A percentile compares a stretch with the other conserved stretches of the same genome.
Conservation (phyloP, 2,329 filamentous ascomycete species). For the Aureobasidium leucospermi region DNA sequence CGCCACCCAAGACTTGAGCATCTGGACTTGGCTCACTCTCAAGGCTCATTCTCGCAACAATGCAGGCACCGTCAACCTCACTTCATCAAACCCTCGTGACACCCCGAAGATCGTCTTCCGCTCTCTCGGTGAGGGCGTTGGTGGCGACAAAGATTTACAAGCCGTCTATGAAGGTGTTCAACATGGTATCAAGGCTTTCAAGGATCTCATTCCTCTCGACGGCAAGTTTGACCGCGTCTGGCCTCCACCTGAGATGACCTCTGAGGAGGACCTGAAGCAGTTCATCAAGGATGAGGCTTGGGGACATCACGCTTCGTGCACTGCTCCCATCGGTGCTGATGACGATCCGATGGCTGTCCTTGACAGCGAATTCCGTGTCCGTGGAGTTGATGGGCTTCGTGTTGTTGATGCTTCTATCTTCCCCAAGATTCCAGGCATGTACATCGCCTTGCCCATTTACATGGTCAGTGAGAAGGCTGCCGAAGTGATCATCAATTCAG, state of each 20-base stretch:
- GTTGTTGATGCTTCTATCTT: constrained; percentile 58
- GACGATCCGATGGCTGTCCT: constrained; percentile 49
- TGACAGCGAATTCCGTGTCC: constrained; percentile 50
- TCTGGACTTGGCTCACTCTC: constrained; percentile 47
- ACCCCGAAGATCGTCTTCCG: constrained; percentile 56
- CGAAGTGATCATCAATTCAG: constrained; percentile 40
- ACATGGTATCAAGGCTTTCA: constrained; percentile 39
- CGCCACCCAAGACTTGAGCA: constrained; percentile 35
- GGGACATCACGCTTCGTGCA: constrained; percentile 52
- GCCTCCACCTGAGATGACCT: constrained; percentile 36
- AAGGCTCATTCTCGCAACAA: constrained; percentile 58
- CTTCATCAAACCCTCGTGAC: constrained; percentile 56
- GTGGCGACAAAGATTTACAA: constrained; percentile 36
- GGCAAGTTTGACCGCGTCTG: constrained; percentile 37
- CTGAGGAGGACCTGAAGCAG: constrained; percentile 39
- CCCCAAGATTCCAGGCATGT: constrained; percentile 49
- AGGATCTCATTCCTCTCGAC: constrained; percentile 32
- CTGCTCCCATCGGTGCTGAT: constrained; percentile 48
- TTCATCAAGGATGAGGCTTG: constrained; percentile 46
- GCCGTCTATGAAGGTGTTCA: constrained; percentile 51
- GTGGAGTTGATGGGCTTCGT: constrained; percentile 47
- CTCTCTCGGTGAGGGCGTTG: constrained; percentile 46
- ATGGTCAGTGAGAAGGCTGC: constrained; percentile 57
- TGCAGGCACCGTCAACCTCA: constrained; percentile 54
- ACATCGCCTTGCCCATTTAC: constrained; percentile 45